Base-by-base conservation (phyloP, 2,329 filamentous ascomycete species). In the Scytalidium lignicola region DNA sequence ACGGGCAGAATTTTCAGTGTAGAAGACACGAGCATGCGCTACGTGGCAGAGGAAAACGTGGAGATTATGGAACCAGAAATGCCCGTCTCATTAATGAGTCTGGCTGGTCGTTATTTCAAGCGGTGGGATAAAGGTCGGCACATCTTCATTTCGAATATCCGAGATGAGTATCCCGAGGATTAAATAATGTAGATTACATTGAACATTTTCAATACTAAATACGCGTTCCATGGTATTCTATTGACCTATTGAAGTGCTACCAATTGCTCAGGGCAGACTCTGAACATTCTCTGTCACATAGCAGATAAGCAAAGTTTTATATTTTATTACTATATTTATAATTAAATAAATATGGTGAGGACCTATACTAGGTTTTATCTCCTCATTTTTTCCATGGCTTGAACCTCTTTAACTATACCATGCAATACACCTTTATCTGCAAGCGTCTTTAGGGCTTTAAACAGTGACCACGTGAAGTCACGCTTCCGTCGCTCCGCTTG, bases 31-130 rank as follows among this genome's bases (percentile, higher is more conserved):
- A 83, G 76, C 46, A 77, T 85, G 46, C 79, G 87, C 41, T 88
- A 91, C 61, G 83, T 91, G 3, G 85, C 89, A 1, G 84, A 95
- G 62, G 85, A 91, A 59, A 96, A 91, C 58, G 86, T 96, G 49
- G 71, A 83, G 50, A 68, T 83, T n/a, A 70, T 89, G 60, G 43
- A 65, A 46, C 65, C 70, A 56, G 57, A 73, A 28, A 69, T 85
- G 2, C 74, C 78, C 0, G 69, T 77, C n/a, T 68, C 78, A 20
- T 73, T 95, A 53, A 77, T 89, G 62, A 74, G 74, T 42, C 68
- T 88, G 56, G 89, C 90, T 2, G 93, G 93, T 0, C 86, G 85
- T 59, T 89, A 88, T 66, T 97, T 99, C 67, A 95, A 89, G 67
- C 76, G 90, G 40, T 97, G 90, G 75, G 88, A 96, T 67, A 62